These are phyloP conservation scores for Rubroboletus pulcherrimus DNA, from an alignment of 768 basidiomycete species.

Conservation along the genomic window DNA sequence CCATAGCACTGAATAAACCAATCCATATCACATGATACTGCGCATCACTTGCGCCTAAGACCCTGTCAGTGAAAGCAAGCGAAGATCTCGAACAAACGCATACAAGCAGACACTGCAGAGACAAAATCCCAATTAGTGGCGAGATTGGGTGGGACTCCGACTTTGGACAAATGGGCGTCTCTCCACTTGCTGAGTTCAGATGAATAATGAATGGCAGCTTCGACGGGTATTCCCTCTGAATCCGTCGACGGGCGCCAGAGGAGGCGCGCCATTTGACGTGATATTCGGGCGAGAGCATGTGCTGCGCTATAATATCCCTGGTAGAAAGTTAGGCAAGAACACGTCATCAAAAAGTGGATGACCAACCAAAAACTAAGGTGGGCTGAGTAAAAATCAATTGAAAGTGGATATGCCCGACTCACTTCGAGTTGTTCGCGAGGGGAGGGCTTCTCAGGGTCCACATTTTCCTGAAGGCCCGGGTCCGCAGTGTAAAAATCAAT, in stretches of 20 bases:
- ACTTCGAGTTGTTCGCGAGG: constrained; percentile 82
- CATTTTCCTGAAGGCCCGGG: constrained; percentile 46
- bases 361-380: constrained; percentile 63
- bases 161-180: constrained; percentile 65
- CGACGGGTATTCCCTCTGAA: constrained; percentile 70
- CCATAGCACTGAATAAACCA: constrained; percentile 72
- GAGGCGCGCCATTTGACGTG: constrained; percentile 75
- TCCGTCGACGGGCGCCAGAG: constrained; percentile 80
- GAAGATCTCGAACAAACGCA: constrained; percentile 17
- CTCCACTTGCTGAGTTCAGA: constrained; percentile 66
- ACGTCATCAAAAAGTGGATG: constrained; percentile 5
- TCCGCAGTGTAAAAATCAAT: constrained; percentile 84
- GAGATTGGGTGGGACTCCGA: constrained; percentile 85
- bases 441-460: constrained; percentile 52
- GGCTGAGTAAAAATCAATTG: constrained; percentile 6
- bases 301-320: constrained; percentile 84
- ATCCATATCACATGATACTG: constrained; percentile 94
- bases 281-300: constrained; percentile 78
- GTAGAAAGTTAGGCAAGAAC: constrained; percentile 5
- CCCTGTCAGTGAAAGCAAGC: background rate
- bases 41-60: constrained; percentile 73
- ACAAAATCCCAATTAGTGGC: constrained; percentile 90
- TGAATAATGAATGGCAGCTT: constrained; percentile 55
- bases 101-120: constrained; percentile 62
- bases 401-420: constrained; percentile 16